Evolutionary conservation across 441 rosid species (phyloP).

Genomic region (Gossypium lobatum): DNA sequence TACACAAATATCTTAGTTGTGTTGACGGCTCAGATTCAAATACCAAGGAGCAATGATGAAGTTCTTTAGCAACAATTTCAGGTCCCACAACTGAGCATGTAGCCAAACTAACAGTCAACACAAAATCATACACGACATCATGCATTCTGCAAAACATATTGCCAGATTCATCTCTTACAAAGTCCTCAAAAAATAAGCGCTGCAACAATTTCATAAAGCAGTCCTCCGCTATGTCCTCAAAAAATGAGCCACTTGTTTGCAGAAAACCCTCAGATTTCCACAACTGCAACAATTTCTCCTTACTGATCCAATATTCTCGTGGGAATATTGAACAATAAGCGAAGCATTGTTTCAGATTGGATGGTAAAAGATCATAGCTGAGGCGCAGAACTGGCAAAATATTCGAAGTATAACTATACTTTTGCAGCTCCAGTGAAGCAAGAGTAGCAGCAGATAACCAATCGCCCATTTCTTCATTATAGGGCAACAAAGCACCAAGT

Average conservation of each 20-base stretch:
- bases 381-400: slow-evolving; percentile 6
- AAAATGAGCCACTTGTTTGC: background rate
- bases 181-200: slow-evolving; percentile 23
- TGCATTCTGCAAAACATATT: slow-evolving; percentile 25
- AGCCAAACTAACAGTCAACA: background rate
- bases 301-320: background rate
- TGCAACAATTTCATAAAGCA: slow-evolving; percentile 17
- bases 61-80: background rate
- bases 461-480: background rate
- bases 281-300: slow-evolving; percentile 4
- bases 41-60: slow-evolving; percentile 4
- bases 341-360: slow-evolving; percentile 13
- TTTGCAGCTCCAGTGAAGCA: background rate
- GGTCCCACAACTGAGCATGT: background rate
- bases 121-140: slow-evolving; percentile 28
- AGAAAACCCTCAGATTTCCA: slow-evolving; percentile 15
- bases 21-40: slow-evolving; percentile 1
- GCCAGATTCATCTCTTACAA: slow-evolving; percentile 16
- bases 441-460: slow-evolving; percentile 13
- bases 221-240: slow-evolving; percentile 18
- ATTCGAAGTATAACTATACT: background rate
- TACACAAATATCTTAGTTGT: slow-evolving; percentile 9
- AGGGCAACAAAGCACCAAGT: slow-evolving; percentile 5
- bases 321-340: slow-evolving; percentile 14
- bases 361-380: slow-evolving; percentile 13